Percentiles rank a stretch among this genome's conserved stretches.
These are phyloP conservation scores for Leccinum truebloodii DNA, from an alignment of 768 basidiomycete genomes.

Conservation along the genomic window DNA sequence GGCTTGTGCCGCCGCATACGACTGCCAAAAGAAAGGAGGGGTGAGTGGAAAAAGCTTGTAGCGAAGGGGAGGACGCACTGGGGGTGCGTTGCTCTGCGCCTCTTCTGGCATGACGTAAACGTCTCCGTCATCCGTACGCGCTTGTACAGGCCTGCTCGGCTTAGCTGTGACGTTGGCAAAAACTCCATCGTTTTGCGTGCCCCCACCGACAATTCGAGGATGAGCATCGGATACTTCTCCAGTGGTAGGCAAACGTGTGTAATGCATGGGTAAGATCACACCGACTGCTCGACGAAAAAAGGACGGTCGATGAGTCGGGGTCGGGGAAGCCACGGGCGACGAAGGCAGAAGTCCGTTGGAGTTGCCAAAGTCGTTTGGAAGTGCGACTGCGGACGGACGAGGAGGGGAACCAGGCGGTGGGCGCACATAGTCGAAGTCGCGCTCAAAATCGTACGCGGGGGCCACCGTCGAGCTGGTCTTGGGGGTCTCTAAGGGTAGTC, in stretches of 20 bases:
- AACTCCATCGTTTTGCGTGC: slow-evolving; percentile 87
- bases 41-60: neutral
- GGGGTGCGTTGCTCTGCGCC: slow-evolving; percentile 78
- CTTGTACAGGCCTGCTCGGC: slow-evolving; percentile 51
- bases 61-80: slow-evolving; percentile 52
- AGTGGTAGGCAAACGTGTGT: slow-evolving; percentile 50
- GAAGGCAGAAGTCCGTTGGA: slow-evolving; percentile 66
- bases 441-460: slow-evolving; percentile 67
- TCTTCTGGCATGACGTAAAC: slow-evolving; percentile 76
- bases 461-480: slow-evolving; percentile 7
- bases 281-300: slow-evolving; percentile 59
- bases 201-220: slow-evolving; percentile 54
- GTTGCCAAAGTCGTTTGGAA: slow-evolving; percentile 72
- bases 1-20: slow-evolving; percentile 83
- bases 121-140: slow-evolving; percentile 55
- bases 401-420: slow-evolving; percentile 85
- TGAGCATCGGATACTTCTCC: slow-evolving; percentile 30
- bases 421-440: slow-evolving; percentile 64
- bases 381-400: slow-evolving; percentile 51
- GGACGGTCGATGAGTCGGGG: slow-evolving; percentile 43
- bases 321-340: slow-evolving; percentile 38
- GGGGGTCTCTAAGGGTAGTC: slow-evolving; percentile 20
- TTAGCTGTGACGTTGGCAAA: slow-evolving; percentile 95
- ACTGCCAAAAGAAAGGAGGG: slow-evolving; percentile 40
- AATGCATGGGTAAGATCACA: slow-evolving; percentile 65